Percentiles rank a stretch among this genome's conserved stretches.
These are phyloP conservation scores for Rauvolfia tetraphylla DNA, from an alignment of 257 asterid genomes.

Conservation along the genomic window DNA sequence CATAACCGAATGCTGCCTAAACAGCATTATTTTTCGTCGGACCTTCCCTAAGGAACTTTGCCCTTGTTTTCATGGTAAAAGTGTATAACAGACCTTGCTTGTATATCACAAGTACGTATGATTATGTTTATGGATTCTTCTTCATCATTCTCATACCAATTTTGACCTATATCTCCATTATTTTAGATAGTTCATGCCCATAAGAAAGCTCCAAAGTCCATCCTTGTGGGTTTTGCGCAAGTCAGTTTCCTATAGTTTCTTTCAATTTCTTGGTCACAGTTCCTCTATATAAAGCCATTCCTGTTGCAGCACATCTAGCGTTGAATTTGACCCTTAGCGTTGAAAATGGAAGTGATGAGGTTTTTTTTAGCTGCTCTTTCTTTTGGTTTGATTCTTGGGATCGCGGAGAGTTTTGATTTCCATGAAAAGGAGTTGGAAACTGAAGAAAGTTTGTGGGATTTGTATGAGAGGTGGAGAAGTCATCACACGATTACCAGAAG, in stretches of 20 bases:
- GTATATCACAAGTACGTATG: neutral
- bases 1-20: neutral
- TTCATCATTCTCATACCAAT: neutral
- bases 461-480: constrained; percentile 91
- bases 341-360: constrained; percentile 27
- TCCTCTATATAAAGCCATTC: constrained; percentile 48
- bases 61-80: neutral
- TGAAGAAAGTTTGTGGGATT: constrained; percentile 63
- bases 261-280: constrained; percentile 1
- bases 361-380: constrained; percentile 34
- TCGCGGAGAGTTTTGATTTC: constrained; percentile 59
- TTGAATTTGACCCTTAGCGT: neutral
- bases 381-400: constrained; percentile 31
- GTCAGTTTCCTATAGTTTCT: neutral
- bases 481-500: constrained; percentile 73
- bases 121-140: neutral
- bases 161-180: neutral
- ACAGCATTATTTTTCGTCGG: neutral
- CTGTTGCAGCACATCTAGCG: constrained; percentile 10
- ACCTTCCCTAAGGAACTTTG: neutral
- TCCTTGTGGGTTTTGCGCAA: constrained; percentile 1
- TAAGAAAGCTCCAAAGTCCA: constrained; percentile 11
- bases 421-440: constrained; percentile 70
- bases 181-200: constrained; percentile 17
- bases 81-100: neutral